Conservation (phyloP, 140 eudicot genomes). For the Erigeron philadelphicus region DNA sequence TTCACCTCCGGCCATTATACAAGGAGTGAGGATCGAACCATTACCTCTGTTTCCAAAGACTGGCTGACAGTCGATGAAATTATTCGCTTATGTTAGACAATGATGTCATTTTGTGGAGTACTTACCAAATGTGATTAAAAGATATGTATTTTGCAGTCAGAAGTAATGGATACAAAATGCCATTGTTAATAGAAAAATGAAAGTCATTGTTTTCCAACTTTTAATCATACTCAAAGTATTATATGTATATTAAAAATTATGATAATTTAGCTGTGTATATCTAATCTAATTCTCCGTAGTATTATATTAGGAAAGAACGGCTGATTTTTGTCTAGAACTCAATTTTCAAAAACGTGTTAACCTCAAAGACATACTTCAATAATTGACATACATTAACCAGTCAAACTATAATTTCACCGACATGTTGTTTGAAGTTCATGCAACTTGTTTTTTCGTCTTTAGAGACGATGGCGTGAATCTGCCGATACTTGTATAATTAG, state of each 20-base stretch:
- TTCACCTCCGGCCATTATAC: no score
- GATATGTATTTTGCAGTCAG: no score
- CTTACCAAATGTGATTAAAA: no score
- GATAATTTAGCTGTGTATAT: background rate
- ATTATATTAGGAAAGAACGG: background rate
- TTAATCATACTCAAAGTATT: no score
- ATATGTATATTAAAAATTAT: background rate
- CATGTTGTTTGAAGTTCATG: background rate
- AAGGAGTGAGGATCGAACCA: no score
- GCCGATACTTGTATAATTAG: background rate
- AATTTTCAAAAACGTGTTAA: constrained; percentile 15
- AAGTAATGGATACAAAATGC: no score
- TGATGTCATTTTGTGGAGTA: background rate
- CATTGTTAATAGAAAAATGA: no score
- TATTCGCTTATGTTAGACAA: background rate
- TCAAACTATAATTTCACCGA: constrained; percentile 3
- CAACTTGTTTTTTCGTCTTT: background rate
- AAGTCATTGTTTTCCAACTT: background rate
- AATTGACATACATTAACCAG: background rate
- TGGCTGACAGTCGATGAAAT: background rate
- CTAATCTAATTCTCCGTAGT: background rate
- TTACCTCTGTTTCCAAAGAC: no score
- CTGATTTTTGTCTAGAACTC: constrained; percentile 13
- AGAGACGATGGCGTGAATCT: background rate
- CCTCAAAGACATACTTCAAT: constrained; percentile 18